Percentiles rank a stretch among this genome's conserved stretches.
These are phyloP conservation scores for Psilocybe azurescens DNA, from an alignment of 768 basidiomycete genomes.

Conservation along the genomic window DNA sequence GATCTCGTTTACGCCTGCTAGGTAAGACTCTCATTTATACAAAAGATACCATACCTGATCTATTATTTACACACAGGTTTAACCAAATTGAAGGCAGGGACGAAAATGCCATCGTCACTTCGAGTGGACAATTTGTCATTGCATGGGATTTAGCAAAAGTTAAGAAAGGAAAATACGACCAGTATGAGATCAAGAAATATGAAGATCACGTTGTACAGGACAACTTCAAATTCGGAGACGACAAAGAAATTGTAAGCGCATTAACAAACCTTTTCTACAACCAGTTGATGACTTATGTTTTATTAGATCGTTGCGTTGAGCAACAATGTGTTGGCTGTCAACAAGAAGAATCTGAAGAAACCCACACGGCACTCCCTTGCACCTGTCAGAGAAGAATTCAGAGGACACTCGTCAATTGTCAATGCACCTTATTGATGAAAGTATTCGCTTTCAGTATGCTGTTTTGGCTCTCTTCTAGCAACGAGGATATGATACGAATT, in stretches of 20 bases:
- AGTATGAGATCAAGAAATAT: conserved; percentile 97
- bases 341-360: conserved; percentile 90
- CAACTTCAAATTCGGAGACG: conserved; percentile 97
- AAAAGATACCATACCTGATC: neutral
- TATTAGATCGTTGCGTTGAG: conserved; percentile 91
- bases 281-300: neutral
- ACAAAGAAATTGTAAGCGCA: conserved; percentile 87
- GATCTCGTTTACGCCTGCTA: conserved; percentile 91
- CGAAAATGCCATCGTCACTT: conserved; percentile 96
- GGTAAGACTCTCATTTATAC: conserved; percentile 48
- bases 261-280: neutral
- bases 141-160: conserved; percentile 98
- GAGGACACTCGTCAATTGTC: conserved; percentile 68
- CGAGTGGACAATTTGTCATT: conserved; percentile 89
- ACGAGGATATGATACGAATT: conserved; percentile 1
- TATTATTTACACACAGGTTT: conserved; percentile 60
- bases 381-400: conserved; percentile 30
- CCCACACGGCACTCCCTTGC: conserved; percentile 79
- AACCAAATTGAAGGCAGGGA: conserved; percentile 88
- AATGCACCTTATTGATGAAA: conserved; percentile 60
- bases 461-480: neutral
- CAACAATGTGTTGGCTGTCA: conserved; percentile 91
- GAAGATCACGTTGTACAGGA: conserved; percentile 95
- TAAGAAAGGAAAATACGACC: conserved; percentile 88
- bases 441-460: conserved; percentile 18